A percentile compares a stretch with the other conserved stretches of the same genome.
phyloP scores from a whole-genome alignment of 768 basidiomycete genomes.

The Mycena maculata region DNA sequence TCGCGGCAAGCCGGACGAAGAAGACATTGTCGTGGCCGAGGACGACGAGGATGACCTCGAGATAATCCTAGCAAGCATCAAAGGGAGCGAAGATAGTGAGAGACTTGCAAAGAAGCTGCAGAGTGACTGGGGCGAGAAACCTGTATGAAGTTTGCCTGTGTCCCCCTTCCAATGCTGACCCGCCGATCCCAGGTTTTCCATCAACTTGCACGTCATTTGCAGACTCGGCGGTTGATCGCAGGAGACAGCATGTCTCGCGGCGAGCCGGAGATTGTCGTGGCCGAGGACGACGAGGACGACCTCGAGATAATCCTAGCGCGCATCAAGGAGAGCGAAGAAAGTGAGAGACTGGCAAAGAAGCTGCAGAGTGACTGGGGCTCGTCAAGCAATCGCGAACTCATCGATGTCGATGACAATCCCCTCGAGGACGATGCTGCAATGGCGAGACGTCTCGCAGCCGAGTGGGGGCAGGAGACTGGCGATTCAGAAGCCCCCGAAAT shows the following conservation, averaged over 20 bases:
- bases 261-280: conserved; percentile 36
- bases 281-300: conserved; percentile 46
- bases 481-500: background rate
- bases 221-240: conserved; percentile 94
- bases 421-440: conserved; percentile 51
- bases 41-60: conserved; percentile 55
- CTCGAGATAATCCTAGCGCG: conserved; percentile 52
- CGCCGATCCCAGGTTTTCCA: conserved; percentile 19
- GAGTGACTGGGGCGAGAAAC: conserved; percentile 39
- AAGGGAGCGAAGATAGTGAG: conserved; percentile 57
- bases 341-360: conserved; percentile 51
- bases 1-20: conserved; percentile 10
- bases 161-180: background rate
- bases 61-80: conserved; percentile 52
- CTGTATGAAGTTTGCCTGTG: conserved; percentile 60
- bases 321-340: conserved; percentile 56
- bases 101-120: conserved; percentile 51
- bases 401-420: conserved; percentile 23
- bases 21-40: conserved; percentile 39
- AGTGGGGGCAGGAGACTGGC: conserved; percentile 47
- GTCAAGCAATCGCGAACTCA: conserved; percentile 21
- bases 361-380: conserved; percentile 47
- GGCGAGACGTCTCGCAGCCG: conserved; percentile 51
- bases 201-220: conserved; percentile 94
- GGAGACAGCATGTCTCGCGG: conserved; percentile 87